A percentile compares a stretch with the other conserved stretches of the same genome.
Conservation (phyloP, 345 rosid species). For the Stellera chamaejasme region DNA sequence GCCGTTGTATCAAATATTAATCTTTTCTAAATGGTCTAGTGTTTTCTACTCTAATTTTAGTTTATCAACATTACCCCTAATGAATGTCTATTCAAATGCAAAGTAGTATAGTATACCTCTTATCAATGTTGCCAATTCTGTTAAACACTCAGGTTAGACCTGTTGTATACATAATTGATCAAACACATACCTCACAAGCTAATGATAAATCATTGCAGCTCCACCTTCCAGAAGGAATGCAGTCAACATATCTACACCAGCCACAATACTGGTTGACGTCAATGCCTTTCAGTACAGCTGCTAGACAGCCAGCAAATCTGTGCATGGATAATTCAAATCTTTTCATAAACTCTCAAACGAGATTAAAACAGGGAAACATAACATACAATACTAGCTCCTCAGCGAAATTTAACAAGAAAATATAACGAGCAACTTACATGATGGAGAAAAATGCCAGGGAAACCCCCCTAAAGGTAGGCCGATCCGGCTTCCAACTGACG, state of each 20-base stretch:
- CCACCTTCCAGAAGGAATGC: slow-evolving; percentile 63
- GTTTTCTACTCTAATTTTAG: too few species aligned
- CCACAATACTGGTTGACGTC: slow-evolving; percentile 53
- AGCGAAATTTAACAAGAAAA: background rate
- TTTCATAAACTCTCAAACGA: slow-evolving; percentile 1
- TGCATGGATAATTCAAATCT: slow-evolving; percentile 1
- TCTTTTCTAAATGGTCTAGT: too few species aligned
- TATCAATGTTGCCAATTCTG: too few species aligned
- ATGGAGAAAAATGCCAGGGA: slow-evolving; percentile 43
- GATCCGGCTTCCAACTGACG: slow-evolving; percentile 56
- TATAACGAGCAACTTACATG: slow-evolving; percentile 39
- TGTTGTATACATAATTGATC: background rate
- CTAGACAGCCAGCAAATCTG: slow-evolving; percentile 50
- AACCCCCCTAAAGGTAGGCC: slow-evolving; percentile 49
- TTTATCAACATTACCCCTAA: too few species aligned
- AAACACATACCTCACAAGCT: slow-evolving; percentile 52
- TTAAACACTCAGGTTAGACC: too few species aligned
- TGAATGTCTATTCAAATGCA: too few species aligned
- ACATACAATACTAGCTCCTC: background rate
- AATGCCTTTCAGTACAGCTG: slow-evolving; percentile 35
- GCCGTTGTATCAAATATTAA: too few species aligned
- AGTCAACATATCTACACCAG: slow-evolving; percentile 64
- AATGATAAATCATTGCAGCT: slow-evolving; percentile 58
- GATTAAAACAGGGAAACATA: background rate
- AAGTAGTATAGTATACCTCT: too few species aligned